Base-by-base conservation (phyloP, 257 asterid genomes). In the Capsicum baccatum region DNA sequence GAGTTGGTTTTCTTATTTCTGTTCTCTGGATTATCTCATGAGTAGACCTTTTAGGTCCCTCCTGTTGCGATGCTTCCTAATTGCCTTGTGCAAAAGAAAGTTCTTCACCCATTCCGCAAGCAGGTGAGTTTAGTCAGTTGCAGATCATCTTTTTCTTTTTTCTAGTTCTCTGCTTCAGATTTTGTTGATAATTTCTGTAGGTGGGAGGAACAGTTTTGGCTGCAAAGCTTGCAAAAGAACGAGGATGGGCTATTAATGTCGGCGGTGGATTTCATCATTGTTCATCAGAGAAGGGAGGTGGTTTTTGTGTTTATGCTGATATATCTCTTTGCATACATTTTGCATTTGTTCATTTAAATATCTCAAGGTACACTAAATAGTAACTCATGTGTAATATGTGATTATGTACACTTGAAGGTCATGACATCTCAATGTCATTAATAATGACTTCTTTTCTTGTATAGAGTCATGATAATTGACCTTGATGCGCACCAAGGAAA, bases 221-320 rank as follows among this genome's bases (percentile, higher is more conserved):
- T 85, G 98, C 97, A 74, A 96, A 96, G 92, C 93, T 95, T 87
- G 98, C 99, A 70, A 93, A 90, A 89, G 98, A 96, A 85, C 93
- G 91, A 67, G 99, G 99, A 78, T 96, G 99, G 98, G 97, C 99
- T 56, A 96, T 96, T 82, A 96, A 96, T 84, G 94, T 96, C 7
- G 98, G 98, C 63, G 99, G 99, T 79, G 99, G 98, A 13, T 96
- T 96, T 89, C 99, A 96, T 91, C 99, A 96, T 70, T 96, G 99
- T 86, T 96, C 96, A 50, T 98, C 98, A 19, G 87, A 83, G 84
- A 90, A 86, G 80, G 99, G 99, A 39, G 99, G 99, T 68, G 99
- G 99, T 83, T 96, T 94, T 89, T 96, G 98, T 91, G 97, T 73
- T 47, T 94, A 92, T 79, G 99, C 99, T 6, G 99, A 96, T 87